These are phyloP conservation scores for Cutaneotrichosporon mucoides DNA, from an alignment of 1,284 basidiomycete species.

Conservation along the genomic window DNA sequence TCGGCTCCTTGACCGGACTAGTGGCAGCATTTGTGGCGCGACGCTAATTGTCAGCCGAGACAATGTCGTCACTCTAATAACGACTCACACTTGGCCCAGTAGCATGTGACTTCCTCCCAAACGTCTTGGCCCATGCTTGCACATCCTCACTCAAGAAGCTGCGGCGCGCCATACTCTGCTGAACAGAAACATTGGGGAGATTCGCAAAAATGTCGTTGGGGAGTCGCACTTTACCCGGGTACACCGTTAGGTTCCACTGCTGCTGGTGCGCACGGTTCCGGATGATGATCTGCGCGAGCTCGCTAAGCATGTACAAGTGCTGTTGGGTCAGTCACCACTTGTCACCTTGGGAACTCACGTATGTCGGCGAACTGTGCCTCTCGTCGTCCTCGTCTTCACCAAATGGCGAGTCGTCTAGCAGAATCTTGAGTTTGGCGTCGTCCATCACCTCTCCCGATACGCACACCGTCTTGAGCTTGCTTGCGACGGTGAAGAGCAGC, in stretches of 20 bases:
- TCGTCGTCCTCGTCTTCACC: constrained; percentile 62
- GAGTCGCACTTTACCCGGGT: constrained; percentile 73
- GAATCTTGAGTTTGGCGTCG: constrained; percentile 12
- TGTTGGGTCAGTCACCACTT: constrained; percentile 41
- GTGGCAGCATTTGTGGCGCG: not conserved
- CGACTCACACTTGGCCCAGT: constrained; percentile 12
- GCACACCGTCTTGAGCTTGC: constrained; percentile 78
- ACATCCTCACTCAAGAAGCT: constrained; percentile 35
- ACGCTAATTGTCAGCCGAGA: constrained; percentile 1
- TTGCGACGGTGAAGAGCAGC: constrained; percentile 75
- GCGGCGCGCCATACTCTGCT: constrained; percentile 22
- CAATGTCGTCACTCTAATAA: not conserved
- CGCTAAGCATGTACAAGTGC: constrained; percentile 85
- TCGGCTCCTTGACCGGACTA: not conserved
- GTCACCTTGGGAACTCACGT: constrained; percentile 6
- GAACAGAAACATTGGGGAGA: constrained; percentile 27
- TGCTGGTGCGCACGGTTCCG: constrained; percentile 62
- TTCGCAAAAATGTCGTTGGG: constrained; percentile 72
- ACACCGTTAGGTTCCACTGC: constrained; percentile 72
- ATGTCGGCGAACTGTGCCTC: constrained; percentile 5
- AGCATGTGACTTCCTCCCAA: constrained; percentile 19
- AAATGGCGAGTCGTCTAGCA: constrained; percentile 50
- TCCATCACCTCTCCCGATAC: constrained; percentile 40
- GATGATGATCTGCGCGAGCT: constrained; percentile 83
- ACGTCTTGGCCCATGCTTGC: constrained; percentile 23